Conservation (phyloP, 352 stramenopile species). For the Phytopythium ostracodes region DNA sequence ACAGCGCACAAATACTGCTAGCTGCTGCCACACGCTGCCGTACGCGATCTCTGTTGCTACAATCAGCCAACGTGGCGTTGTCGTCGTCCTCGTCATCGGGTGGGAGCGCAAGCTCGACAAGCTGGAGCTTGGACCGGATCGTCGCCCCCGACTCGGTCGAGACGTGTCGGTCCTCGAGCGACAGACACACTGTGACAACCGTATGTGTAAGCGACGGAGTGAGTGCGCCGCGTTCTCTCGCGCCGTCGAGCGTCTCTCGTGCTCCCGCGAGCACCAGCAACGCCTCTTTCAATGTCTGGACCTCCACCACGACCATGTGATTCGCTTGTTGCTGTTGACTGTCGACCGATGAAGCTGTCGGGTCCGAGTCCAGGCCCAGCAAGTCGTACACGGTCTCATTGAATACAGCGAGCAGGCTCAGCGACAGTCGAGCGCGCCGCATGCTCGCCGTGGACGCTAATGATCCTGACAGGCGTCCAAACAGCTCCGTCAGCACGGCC, state of each 20-base stretch:
- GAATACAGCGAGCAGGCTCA: slow-evolving; percentile 91
- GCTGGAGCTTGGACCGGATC: slow-evolving; percentile 66
- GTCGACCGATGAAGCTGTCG: neutral
- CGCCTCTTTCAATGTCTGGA: slow-evolving; percentile 25
- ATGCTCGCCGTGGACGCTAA: slow-evolving; percentile 30
- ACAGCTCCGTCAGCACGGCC: slow-evolving; percentile 48
- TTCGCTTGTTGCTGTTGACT: slow-evolving; percentile 2
- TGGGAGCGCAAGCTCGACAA: slow-evolving; percentile 55
- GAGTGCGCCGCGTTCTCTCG: slow-evolving; percentile 14
- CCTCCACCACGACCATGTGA: slow-evolving; percentile 4
- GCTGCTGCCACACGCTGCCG: slow-evolving; percentile 54
- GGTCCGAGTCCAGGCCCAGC: slow-evolving; percentile 44
- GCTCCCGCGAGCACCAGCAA: slow-evolving; percentile 53
- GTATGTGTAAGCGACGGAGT: slow-evolving; percentile 41
- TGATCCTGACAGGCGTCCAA: slow-evolving; percentile 21
- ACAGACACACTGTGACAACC: slow-evolving; percentile 60
- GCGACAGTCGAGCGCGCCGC: slow-evolving; percentile 50
- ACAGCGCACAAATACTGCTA: slow-evolving; percentile 50
- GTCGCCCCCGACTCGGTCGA: slow-evolving; percentile 1
- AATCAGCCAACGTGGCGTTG: neutral
- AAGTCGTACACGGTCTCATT: slow-evolving; percentile 94
- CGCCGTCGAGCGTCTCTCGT: slow-evolving; percentile 36
- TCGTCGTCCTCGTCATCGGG: slow-evolving; percentile 16
- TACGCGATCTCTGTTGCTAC: slow-evolving; percentile 28
- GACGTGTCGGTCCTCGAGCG: slow-evolving; percentile 20